Conservation (phyloP, 140 eudicot species). For the Anethum foeniculum region DNA sequence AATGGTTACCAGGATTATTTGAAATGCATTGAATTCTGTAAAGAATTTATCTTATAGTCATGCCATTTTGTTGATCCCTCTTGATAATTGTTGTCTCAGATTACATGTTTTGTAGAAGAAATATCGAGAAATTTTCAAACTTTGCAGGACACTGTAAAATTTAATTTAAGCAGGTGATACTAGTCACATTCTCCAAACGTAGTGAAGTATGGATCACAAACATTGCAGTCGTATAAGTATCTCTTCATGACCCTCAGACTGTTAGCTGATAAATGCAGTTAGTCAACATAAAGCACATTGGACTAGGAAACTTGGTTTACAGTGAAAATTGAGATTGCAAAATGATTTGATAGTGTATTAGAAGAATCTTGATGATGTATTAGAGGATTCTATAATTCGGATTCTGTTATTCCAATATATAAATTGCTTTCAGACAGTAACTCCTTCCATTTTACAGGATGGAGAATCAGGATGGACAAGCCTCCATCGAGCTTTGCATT, state of each 20-base stretch:
- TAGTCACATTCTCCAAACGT: neutral
- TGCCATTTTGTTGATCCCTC: neutral
- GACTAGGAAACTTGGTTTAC: neutral
- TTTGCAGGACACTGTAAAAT: neutral
- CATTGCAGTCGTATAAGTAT: neutral
- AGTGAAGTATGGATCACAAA: neutral
- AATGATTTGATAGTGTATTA: neutral
- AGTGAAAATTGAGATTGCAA: neutral
- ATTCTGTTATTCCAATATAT: neutral
- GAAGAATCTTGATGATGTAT: neutral
- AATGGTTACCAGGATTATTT: neutral
- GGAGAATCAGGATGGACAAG: constrained; percentile 99
- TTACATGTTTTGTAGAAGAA: neutral
- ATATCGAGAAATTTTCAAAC: neutral
- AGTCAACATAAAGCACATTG: neutral
- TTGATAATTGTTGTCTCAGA: neutral
- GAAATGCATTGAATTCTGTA: neutral
- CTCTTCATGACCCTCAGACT: neutral
- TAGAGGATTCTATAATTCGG: neutral
- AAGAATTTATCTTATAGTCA: neutral
- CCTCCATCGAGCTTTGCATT: constrained; percentile 93
- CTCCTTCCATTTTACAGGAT: constrained; percentile 47
- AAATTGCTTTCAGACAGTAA: neutral
- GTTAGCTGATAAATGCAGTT: neutral
- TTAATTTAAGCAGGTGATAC: neutral